A percentile compares a stretch with the other conserved stretches of the same genome.
Conservation (phyloP, 305 asterid species). For the Andrographis paniculata region DNA sequence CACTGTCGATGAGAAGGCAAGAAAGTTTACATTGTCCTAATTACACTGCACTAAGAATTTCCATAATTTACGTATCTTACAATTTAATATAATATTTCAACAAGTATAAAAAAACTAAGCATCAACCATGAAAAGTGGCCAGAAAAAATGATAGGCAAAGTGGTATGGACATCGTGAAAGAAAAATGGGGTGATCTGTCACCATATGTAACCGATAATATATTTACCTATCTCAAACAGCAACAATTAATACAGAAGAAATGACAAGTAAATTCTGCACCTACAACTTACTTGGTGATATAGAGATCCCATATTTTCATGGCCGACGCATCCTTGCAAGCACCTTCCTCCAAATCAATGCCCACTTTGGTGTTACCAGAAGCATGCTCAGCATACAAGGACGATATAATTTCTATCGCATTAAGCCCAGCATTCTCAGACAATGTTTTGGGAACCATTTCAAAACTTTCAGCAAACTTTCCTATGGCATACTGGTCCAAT, state of each 20-base stretch:
- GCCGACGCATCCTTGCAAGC: slow-evolving; percentile 66
- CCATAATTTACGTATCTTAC: too few relatives aligned
- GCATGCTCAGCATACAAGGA: slow-evolving; percentile 92
- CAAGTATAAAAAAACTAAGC: too few relatives aligned
- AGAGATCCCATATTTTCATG: slow-evolving; percentile 70
- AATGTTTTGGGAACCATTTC: slow-evolving; percentile 90
- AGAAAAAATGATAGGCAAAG: too few relatives aligned
- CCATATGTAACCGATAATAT: too few relatives aligned
- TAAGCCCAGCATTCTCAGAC: slow-evolving; percentile 97
- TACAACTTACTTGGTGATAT: slow-evolving; percentile 69
- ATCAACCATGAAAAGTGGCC: too few relatives aligned
- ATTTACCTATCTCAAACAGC: too few relatives aligned
- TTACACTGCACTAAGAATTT: too few relatives aligned
- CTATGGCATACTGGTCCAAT: slow-evolving; percentile 91
- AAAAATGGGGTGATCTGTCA: too few relatives aligned
- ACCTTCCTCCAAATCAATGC: slow-evolving; percentile 83
- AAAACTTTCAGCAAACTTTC: slow-evolving; percentile 93
- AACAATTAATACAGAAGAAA: background rate
- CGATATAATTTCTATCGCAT: slow-evolving; percentile 84
- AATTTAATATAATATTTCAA: too few relatives aligned
- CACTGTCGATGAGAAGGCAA: too few relatives aligned
- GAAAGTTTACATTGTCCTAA: too few relatives aligned
- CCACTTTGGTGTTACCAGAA: slow-evolving; percentile 74
- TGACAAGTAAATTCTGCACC: background rate
- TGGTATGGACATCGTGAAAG: too few relatives aligned